A percentile compares a stretch with the other conserved stretches of the same genome.
Conservation (phyloP, 768 basidiomycete genomes). For the Agaricus bisporus region DNA sequence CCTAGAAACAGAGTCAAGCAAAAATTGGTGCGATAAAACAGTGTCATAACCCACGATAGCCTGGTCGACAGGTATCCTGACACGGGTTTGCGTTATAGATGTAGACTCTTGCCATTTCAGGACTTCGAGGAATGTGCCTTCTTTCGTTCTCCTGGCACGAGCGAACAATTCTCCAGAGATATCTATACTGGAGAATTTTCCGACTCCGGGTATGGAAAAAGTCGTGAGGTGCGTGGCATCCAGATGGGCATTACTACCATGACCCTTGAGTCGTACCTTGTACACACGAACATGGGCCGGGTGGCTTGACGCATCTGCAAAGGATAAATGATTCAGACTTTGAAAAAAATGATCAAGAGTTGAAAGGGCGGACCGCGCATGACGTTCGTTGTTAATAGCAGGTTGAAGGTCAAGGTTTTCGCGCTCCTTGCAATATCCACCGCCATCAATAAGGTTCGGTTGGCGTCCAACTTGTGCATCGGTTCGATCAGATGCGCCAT, state of each 20-base stretch:
- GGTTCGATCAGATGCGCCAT: conserved; percentile 8
- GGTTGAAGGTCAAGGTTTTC: conserved; percentile 3
- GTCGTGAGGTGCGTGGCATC: conserved; percentile 8
- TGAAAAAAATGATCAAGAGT: neutral
- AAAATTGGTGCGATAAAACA: neutral
- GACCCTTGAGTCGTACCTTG: neutral
- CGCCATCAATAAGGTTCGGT: conserved; percentile 8
- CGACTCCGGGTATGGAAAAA: conserved; percentile 5
- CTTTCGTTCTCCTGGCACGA: conserved; percentile 4
- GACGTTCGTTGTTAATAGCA: conserved; percentile 5
- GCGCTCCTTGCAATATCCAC: conserved; percentile 3
- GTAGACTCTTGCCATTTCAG: conserved; percentile 9
- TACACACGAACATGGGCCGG: conserved; percentile 8
- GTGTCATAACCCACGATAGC: neutral
- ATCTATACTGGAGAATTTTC: conserved; percentile 8
- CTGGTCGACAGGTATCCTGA: conserved; percentile 8
- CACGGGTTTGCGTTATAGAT: conserved; percentile 7
- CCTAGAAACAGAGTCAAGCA: neutral
- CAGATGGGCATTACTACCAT: conserved; percentile 3
- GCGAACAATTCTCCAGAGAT: conserved; percentile 6
- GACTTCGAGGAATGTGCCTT: conserved; percentile 7
- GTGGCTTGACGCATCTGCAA: neutral
- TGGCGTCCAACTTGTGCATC: conserved; percentile 8
- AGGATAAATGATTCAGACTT: neutral
- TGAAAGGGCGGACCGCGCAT: conserved; percentile 1